Conservation (phyloP, 345 rosid species). For the Rhodamnia argentea region DNA sequence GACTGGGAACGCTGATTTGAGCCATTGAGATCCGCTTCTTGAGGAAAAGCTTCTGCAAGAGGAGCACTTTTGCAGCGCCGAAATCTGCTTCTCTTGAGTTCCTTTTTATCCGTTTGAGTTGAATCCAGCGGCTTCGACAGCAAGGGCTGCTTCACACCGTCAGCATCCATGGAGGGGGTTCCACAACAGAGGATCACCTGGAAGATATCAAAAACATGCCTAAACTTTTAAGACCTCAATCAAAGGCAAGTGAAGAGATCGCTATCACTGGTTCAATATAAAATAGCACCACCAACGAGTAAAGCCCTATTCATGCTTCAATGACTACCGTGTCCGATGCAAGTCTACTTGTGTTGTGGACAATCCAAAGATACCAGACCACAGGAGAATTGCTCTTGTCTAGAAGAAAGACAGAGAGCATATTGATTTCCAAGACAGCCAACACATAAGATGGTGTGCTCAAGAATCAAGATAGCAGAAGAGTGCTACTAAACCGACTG, state of each 20-base stretch:
- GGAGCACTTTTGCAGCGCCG: constrained; percentile 74
- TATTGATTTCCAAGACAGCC: not conserved
- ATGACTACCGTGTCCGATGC: not conserved
- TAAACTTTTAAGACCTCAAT: not conserved
- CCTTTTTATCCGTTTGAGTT: constrained; percentile 4
- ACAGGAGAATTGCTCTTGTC: not conserved
- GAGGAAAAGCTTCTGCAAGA: constrained; percentile 22
- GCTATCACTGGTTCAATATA: not conserved
- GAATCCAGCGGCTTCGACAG: constrained; percentile 23
- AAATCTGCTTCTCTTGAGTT: constrained; percentile 29
- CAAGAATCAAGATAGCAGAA: not conserved
- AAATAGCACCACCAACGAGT: not conserved
- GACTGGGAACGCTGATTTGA: constrained; percentile 17
- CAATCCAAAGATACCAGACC: not conserved
- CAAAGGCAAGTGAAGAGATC: not conserved
- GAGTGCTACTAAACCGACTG: not conserved
- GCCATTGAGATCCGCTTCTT: constrained; percentile 4
- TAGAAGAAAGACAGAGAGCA: not conserved
- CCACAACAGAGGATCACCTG: not conserved
- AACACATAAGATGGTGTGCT: not conserved
- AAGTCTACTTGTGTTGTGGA: not conserved
- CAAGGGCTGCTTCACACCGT: constrained; percentile 35
- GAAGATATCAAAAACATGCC: not conserved
- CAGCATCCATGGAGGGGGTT: constrained; percentile 33
- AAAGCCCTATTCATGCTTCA: not conserved